Percentiles rank a stretch among this genome's conserved stretches.
phyloP scores from a whole-genome alignment of 306 rosid genomes.

The Cyclanthera cordifolia region DNA sequence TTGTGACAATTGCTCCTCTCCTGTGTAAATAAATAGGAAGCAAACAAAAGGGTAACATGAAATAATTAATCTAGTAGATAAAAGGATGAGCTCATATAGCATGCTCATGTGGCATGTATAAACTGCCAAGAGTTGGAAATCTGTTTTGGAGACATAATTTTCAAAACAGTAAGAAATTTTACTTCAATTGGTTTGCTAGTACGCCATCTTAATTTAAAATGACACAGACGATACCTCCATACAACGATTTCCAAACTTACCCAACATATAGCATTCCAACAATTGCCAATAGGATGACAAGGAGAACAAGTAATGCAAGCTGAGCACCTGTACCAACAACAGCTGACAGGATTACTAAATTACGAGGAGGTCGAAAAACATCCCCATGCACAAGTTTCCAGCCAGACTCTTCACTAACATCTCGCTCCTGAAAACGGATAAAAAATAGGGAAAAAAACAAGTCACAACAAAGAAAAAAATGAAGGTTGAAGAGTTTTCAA shows the following conservation, averaged over 20 bases:
- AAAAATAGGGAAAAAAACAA: neutral
- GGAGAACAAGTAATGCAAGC: conserved; percentile 88
- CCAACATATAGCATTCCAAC: conserved; percentile 96
- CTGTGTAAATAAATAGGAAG: conserved; percentile 26
- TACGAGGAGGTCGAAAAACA: conserved; percentile 87
- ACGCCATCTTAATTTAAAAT: neutral
- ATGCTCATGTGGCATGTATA: neutral
- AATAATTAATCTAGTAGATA: neutral
- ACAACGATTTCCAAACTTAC: conserved; percentile 26
- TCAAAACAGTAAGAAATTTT: neutral
- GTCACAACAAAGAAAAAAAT: neutral
- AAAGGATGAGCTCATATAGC: neutral
- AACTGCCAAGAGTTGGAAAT: neutral
- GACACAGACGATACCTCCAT: neutral
- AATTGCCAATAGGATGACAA: conserved; percentile 93
- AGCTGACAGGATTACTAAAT: conserved; percentile 79
- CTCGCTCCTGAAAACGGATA: conserved; percentile 76
- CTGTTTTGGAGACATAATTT: neutral
- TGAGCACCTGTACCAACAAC: conserved; percentile 99
- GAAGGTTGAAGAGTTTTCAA: neutral
- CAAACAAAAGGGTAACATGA: conserved; percentile 14
- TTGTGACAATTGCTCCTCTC: conserved; percentile 98
- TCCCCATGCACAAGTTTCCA: conserved; percentile 99
- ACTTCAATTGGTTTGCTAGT: neutral
- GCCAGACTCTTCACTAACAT: conserved; percentile 98